Percentiles rank a stretch among this genome's conserved stretches.
Evolutionary conservation across 164 flowering plant species (phyloP).

Genomic region (Tinospora cordifolia): DNA sequence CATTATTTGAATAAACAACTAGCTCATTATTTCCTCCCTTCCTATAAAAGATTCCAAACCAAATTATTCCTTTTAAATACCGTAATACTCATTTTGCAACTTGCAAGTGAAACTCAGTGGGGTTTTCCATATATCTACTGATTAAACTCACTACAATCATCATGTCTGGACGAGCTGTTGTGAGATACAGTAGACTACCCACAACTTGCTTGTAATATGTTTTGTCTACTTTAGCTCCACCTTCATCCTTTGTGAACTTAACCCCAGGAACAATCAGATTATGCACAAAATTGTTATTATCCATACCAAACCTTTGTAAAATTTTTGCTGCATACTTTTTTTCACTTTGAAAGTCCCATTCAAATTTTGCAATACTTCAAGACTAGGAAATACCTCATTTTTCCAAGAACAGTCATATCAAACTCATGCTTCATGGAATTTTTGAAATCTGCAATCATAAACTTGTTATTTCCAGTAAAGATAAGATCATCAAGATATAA

Average conservation of each 20-base stretch:
- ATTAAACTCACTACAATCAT: background rate
- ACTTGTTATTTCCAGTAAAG: background rate
- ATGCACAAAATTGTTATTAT: background rate
- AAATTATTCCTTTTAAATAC: no score
- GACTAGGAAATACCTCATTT: background rate
- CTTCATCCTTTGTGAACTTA: background rate
- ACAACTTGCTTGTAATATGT: background rate
- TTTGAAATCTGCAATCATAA: background rate
- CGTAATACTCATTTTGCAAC: no score
- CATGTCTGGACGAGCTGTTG: background rate
- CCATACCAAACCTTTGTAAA: background rate
- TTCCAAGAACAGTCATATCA: no score
- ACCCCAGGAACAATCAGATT: background rate
- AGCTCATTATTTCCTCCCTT: no score
- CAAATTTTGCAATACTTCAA: background rate
- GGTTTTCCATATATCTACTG: background rate
- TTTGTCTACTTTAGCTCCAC: background rate
- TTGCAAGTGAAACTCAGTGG: no score
- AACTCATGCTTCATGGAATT: background rate
- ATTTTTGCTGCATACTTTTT: background rate
- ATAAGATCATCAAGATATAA: background rate
- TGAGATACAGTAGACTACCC: background rate
- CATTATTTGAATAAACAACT: no score
- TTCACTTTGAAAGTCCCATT: background rate
- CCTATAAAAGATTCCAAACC: no score